Evolutionary conservation across 225 moss, liverwort and hornwort genomes (phyloP), one percentile per base, ranked within the genome.

Genomic region (Pseudoscleropodium purum): DNA sequence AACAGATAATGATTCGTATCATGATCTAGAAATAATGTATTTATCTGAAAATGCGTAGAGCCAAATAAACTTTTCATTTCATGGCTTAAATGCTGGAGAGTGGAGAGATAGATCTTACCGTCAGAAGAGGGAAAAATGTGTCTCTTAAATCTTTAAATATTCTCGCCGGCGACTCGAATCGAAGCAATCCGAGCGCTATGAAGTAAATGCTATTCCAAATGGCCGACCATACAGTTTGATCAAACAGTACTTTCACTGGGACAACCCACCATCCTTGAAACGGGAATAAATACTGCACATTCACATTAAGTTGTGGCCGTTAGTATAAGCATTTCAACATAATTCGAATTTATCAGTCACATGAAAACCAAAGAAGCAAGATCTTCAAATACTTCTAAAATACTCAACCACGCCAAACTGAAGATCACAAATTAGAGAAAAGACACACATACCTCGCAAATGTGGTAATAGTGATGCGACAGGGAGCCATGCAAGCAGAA

Each of bases 181-280:
- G 93, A 29, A 98, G 86, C 62, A 98, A 75, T 9, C 98, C 98
- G 26, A 98, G 91, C 34, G 93, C 85, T 18, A 93, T 31, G 74
- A 95, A 98, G 78, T 98, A 98, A 13, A 97, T 89, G 18, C 96
- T 95, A 47, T 98, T 98, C 98, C 98, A 98, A 83, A 98, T 89
- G 26, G 93, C 97, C 17, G 97, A 94, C 98, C 98, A 98, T 54
- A 95, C 33, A 8, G 98, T 98, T 75, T 98, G 98, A 90, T 98
- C 98, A 51, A 98, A 98, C 51, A 89, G 80, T 4, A 98, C 97
- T 89, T 98, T 98, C 84, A 94, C 62, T 9, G 98, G 98, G 25
- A 98, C 92, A 36, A 95, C 98, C 98, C 98, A 98, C 98, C 98
- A 98, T 47, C 97, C 97, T 90, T 98, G 87, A 64, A 98, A 98